These are phyloP conservation scores for Corallochytrium limacisporum DNA, from an alignment of 78 protist species.

Conservation along the genomic window DNA sequence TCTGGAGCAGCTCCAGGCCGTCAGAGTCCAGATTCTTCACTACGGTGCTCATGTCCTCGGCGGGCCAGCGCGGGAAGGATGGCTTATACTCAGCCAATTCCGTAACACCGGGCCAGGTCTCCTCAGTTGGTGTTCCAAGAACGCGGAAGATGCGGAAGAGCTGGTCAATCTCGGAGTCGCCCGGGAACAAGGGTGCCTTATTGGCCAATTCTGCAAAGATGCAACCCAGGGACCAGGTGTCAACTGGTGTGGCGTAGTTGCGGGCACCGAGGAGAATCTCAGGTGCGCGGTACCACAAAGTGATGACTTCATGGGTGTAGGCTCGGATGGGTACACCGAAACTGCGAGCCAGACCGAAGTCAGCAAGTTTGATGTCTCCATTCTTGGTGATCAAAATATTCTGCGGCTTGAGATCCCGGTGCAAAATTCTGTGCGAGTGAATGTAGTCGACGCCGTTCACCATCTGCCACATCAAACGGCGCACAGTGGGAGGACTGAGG, in stretches of 20 bases:
- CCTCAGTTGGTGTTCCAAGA: constrained; percentile 18
- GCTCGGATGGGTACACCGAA: constrained; percentile 63
- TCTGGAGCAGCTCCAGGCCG: constrained; percentile 6
- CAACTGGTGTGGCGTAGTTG: constrained; percentile 74
- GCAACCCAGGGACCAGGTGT: constrained; percentile 89
- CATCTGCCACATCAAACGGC: constrained; percentile 5
- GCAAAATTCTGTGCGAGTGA: constrained; percentile 11
- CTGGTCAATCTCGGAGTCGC: constrained; percentile 86
- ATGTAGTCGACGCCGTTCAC: constrained; percentile 5
- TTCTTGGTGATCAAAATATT: constrained; percentile 72
- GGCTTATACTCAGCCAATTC: constrained; percentile 16
- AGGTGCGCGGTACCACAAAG: constrained; percentile 83
- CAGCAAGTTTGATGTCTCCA: constrained; percentile 72
- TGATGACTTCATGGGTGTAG: constrained; percentile 77
- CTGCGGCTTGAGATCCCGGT: constrained; percentile 88
- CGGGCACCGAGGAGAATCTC: constrained; percentile 80
- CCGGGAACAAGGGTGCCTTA: constrained; percentile 79
- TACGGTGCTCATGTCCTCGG: background rate
- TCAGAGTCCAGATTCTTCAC: background rate
- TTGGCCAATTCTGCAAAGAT: constrained; percentile 89
- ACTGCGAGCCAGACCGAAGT: constrained; percentile 88
- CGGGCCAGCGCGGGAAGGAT: background rate
- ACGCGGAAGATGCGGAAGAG: constrained; percentile 75
- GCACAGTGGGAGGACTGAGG: too few relatives aligned
- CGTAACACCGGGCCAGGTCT: constrained; percentile 13